A percentile compares a stretch with the other conserved stretches of the same genome.
Evolutionary conservation across 75 land plant species (phyloP).

Genomic region (Pinus albicaulis): DNA sequence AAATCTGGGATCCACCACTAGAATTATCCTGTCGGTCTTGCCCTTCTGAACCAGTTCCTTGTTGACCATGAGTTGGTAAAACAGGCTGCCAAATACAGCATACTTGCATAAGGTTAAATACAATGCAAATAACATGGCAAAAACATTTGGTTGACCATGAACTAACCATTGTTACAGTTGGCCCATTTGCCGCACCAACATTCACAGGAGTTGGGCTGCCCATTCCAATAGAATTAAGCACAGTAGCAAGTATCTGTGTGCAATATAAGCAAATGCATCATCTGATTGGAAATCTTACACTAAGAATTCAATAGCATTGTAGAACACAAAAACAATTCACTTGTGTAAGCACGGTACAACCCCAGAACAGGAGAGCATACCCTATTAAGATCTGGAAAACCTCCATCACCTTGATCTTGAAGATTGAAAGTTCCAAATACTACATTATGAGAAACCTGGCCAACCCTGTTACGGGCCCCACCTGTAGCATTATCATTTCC

Average conservation of each 20-base stretch:
- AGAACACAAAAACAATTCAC: not conserved
- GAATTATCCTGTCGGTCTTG: slow-evolving; percentile 5
- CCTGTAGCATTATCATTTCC: not conserved
- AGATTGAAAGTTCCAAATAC: slow-evolving; percentile 88
- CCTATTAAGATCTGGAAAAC: slow-evolving; percentile 63
- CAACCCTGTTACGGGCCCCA: slow-evolving; percentile 47
- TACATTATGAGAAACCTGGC: slow-evolving; percentile 86
- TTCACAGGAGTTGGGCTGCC: slow-evolving; percentile 19
- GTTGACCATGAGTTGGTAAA: slow-evolving; percentile 15
- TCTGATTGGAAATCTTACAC: not conserved
- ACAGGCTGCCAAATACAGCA: slow-evolving; percentile 12
- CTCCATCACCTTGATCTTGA: slow-evolving; percentile 76
- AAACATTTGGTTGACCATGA: not conserved
- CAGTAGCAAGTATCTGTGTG: slow-evolving; percentile 51
- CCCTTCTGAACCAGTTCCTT: slow-evolving; percentile 33
- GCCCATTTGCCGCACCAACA: not conserved
- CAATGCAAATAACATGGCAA: not conserved
- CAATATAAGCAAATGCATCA: not conserved
- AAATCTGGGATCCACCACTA: slow-evolving; percentile 15
- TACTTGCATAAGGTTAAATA: slow-evolving; percentile 9
- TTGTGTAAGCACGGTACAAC: not conserved
- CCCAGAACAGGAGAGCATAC: slow-evolving; percentile 25
- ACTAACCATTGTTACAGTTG: slow-evolving; percentile 14
- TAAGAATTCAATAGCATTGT: not conserved
- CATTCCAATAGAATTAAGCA: slow-evolving; percentile 56